Evolutionary conservation across 2,329 filamentous ascomycete genomes (phyloP).

Genomic region (Corynespora cassiicola): DNA sequence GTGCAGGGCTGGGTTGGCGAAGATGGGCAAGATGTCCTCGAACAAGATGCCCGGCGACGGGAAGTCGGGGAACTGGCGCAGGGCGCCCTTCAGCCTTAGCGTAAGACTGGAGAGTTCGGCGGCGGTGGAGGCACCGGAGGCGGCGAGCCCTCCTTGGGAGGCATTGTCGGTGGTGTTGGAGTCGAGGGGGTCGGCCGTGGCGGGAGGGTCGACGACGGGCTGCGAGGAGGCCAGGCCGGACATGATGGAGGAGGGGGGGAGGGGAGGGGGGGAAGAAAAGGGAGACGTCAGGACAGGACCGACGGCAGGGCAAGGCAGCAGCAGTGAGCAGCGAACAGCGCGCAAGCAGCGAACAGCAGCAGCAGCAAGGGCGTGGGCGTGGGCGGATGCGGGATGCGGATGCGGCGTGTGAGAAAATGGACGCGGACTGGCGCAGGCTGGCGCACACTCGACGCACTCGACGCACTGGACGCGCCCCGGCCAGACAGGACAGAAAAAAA

Average conservation of each 20-base stretch:
- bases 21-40: constrained; percentile 97
- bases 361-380: no score
- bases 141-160: constrained; percentile 56
- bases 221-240: constrained; percentile 28
- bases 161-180: constrained; percentile 49
- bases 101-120: constrained; percentile 64
- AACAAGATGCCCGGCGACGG: constrained; percentile 92
- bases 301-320: constrained; percentile 12
- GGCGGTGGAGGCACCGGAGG: constrained; percentile 57
- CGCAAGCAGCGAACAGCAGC: no score
- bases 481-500: no score
- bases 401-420: constrained; percentile 13
- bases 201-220: constrained; percentile 38
- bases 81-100: constrained; percentile 71
- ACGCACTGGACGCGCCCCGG: constrained; percentile 2
- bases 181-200: constrained; percentile 40
- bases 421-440: constrained; percentile 12
- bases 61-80: constrained; percentile 91
- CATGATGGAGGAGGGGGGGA: constrained; percentile 37
- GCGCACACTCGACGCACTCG: constrained; percentile 5
- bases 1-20: constrained; percentile 78
- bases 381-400: constrained; percentile 9
- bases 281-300: constrained; percentile 17
- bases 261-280: constrained; percentile 16
- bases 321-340: no score